A percentile compares a stretch with the other conserved stretches of the same genome.
Conservation (phyloP, 2,329 filamentous ascomycete genomes). For the Cercospora zeae-maydis region DNA sequence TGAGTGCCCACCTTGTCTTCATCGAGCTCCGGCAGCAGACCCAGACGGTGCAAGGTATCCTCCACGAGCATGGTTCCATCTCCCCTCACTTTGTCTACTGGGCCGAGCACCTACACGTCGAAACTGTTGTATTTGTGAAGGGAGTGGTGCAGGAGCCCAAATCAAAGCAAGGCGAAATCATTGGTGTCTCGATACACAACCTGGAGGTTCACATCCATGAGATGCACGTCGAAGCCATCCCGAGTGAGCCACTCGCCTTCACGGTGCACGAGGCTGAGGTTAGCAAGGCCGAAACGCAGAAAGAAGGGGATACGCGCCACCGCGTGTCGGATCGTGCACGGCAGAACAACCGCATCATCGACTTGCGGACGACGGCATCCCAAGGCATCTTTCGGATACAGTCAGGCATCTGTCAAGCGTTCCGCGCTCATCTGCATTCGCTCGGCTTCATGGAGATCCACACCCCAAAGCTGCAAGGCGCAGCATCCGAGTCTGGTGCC, state of each 20-base stretch:
- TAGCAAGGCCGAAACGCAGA: constrained; percentile 54
- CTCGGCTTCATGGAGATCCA: constrained; percentile 88
- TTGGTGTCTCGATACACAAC: constrained; percentile 70
- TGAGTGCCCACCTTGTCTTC: constrained; percentile 81
- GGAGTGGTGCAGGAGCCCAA: constrained; percentile 71
- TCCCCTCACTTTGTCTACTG: constrained; percentile 78
- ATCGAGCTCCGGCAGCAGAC: constrained; percentile 81
- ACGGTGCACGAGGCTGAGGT: constrained; percentile 68
- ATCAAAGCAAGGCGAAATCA: constrained; percentile 62
- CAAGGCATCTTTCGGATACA: constrained; percentile 87
- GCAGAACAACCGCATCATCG: constrained; percentile 73
- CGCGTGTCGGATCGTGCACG: constrained; percentile 70
- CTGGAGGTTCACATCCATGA: constrained; percentile 70
- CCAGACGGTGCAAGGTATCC: constrained; percentile 77
- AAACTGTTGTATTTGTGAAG: constrained; percentile 72
- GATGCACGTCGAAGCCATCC: constrained; percentile 59
- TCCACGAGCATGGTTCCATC: constrained; percentile 60
- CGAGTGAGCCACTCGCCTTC: constrained; percentile 63
- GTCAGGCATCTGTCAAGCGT: constrained; percentile 72
- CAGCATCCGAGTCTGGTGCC: constrained; percentile 85
- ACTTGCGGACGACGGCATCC: constrained; percentile 78
- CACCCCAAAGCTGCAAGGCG: constrained; percentile 85
- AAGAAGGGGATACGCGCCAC: constrained; percentile 55
- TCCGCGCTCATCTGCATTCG: constrained; percentile 70
- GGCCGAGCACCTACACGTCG: constrained; percentile 76